Evolutionary conservation across 2,329 filamentous ascomycete species (phyloP).

Genomic region (Dryadomyces sulphureus): DNA sequence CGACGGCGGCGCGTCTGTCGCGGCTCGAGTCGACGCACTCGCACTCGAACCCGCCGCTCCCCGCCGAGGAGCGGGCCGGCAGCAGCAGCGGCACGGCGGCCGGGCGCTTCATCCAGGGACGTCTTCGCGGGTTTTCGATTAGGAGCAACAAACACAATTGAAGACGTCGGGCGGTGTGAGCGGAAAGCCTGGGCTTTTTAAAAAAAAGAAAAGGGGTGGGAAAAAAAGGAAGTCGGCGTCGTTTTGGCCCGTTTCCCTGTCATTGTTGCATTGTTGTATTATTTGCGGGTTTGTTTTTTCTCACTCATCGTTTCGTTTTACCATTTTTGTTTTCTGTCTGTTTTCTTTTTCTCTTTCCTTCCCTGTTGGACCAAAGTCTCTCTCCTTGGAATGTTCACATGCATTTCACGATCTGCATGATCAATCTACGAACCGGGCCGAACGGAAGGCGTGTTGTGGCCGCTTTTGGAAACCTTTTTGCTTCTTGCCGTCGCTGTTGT

Average conservation of each 20-base stretch:
- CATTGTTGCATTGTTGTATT: conserved; percentile 7
- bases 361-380: conserved; percentile 11
- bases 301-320: conserved; percentile 21
- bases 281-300: conserved; percentile 13
- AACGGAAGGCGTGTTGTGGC: neutral
- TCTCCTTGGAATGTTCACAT: conserved; percentile 5
- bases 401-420: conserved; percentile 11
- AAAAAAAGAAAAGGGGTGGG: too few species aligned
- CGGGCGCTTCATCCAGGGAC: conserved; percentile 11
- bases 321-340: conserved; percentile 16
- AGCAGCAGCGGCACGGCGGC: conserved; percentile 3
- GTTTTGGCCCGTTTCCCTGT: neutral
- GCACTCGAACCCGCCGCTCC: neutral
- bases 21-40: conserved; percentile 65
- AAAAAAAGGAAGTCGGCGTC: too few species aligned
- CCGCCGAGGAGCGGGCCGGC: neutral
- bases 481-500: neutral
- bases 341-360: conserved; percentile 16
- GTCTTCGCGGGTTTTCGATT: conserved; percentile 16
- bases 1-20: conserved; percentile 70
- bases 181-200: too few species aligned
- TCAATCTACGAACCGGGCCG: conserved; percentile 7
- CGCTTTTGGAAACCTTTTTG: neutral
- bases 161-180: neutral
- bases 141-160: conserved; percentile 8